Conservation (phyloP, 225 moss, liverwort and hornwort species). For the Physcomitrium patens region DNA sequence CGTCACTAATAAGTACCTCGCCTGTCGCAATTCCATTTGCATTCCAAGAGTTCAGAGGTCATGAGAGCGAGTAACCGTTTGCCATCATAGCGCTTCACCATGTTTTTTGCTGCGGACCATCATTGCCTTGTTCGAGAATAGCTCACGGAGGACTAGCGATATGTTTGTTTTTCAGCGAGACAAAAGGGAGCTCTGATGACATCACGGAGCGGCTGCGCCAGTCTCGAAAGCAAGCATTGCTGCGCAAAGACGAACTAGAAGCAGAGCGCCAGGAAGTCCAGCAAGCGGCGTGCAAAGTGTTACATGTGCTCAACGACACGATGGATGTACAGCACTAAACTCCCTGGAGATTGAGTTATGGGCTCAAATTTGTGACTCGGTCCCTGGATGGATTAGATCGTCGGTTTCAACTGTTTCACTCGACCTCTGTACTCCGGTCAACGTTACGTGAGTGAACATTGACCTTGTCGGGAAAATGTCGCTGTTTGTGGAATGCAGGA, state of each 20-base stretch:
- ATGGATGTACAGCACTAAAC: background rate
- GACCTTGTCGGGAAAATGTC: too few relatives aligned
- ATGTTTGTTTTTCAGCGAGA: slow-evolving; percentile 20
- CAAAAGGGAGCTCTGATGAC: slow-evolving; percentile 31
- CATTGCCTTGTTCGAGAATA: background rate
- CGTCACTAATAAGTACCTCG: background rate
- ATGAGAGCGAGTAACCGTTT: too few relatives aligned
- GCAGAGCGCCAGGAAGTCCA: slow-evolving; percentile 29
- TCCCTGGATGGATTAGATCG: too few relatives aligned
- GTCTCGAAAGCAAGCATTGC: slow-evolving; percentile 28
- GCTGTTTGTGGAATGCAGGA: too few relatives aligned
- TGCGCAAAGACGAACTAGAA: slow-evolving; percentile 33
- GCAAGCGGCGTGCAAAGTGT: slow-evolving; percentile 31
- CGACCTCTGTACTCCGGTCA: too few relatives aligned
- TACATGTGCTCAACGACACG: slow-evolving; percentile 21
- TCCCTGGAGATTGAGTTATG: too few relatives aligned
- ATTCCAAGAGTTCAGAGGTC: too few relatives aligned
- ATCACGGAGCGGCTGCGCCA: slow-evolving; percentile 32
- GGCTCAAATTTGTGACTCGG: too few relatives aligned
- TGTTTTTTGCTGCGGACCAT: background rate
- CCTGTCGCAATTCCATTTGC: too few relatives aligned
- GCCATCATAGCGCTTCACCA: background rate
- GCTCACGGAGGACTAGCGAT: background rate
- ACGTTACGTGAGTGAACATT: too few relatives aligned
- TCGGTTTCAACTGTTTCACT: too few relatives aligned